A percentile compares a stretch with the other conserved stretches of the same genome.
phyloP scores from a whole-genome alignment of 352 stramenopile species.

The Globisporangium okanoganense region DNA sequence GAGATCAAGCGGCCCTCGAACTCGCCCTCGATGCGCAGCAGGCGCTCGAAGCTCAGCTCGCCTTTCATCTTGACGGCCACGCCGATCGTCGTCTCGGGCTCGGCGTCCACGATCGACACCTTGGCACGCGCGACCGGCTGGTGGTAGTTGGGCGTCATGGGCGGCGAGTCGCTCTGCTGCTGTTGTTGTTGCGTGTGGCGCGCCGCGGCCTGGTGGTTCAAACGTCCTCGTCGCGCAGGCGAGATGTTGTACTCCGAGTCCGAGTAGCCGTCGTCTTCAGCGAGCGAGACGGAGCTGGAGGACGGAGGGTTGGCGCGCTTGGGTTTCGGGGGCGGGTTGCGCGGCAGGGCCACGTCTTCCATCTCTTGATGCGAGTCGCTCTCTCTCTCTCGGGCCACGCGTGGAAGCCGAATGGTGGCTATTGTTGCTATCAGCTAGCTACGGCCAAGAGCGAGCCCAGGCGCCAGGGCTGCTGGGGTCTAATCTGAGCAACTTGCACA shows the following conservation, averaged over 20 bases:
- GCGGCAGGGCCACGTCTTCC: constrained; percentile 46
- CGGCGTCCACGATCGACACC: constrained; percentile 68
- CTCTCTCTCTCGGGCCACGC: constrained; percentile 11
- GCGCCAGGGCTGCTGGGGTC: neutral
- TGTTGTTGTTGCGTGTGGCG: constrained; percentile 15
- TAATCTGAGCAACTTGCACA: constrained; percentile 1
- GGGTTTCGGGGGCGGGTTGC: constrained; percentile 66
- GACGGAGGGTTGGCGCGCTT: constrained; percentile 52
- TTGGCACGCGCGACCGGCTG: constrained; percentile 33
- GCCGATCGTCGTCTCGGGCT: constrained; percentile 81
- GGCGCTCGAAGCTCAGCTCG: constrained; percentile 85
- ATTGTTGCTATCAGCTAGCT: neutral
- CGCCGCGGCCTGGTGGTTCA: constrained; percentile 26
- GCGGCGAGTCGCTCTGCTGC: constrained; percentile 51
- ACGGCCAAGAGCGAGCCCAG: neutral
- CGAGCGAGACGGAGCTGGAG: constrained; percentile 19
- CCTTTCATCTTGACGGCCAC: constrained; percentile 86
- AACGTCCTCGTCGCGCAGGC: constrained; percentile 52
- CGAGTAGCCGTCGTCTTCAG: constrained; percentile 58
- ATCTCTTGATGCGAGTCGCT: constrained; percentile 27
- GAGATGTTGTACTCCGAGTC: constrained; percentile 61
- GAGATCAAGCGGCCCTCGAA: constrained; percentile 89
- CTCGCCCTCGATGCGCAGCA: constrained; percentile 87
- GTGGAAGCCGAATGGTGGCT: constrained; percentile 22
- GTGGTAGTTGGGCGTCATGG: constrained; percentile 58